Percentiles rank a stretch among this genome's conserved stretches.
phyloP scores from a whole-genome alignment of 2,329 filamentous ascomycete genomes.

The Ophiostoma ips region DNA sequence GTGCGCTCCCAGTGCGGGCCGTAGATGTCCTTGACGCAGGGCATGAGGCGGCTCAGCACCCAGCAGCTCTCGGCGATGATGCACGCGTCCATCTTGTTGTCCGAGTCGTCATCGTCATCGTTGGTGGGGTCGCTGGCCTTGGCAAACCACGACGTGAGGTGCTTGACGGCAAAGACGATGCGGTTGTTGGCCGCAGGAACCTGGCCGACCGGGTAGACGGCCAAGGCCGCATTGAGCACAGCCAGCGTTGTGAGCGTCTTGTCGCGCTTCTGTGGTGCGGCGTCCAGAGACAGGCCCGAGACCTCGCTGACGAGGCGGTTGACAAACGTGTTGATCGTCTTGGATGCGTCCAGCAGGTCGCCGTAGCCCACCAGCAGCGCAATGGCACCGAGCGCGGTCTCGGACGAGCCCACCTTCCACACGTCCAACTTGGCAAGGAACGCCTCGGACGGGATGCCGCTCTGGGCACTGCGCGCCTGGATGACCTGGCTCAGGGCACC shows the following conservation, averaged over 20 bases:
- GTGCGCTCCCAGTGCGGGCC: constrained; percentile 71
- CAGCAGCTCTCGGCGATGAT: constrained; percentile 40
- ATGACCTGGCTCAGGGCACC: constrained; percentile 38
- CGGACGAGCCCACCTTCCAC: constrained; percentile 28
- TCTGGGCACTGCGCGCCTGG: constrained; percentile 24
- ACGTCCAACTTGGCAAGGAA: constrained; percentile 22
- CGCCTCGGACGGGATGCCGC: constrained; percentile 9
- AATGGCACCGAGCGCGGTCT: constrained; percentile 33
- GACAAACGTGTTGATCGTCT: constrained; percentile 36
- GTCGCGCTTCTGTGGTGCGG: constrained; percentile 20
- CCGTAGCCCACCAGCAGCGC: constrained; percentile 40
- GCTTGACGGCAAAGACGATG: constrained; percentile 68
- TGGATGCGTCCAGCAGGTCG: constrained; percentile 34
- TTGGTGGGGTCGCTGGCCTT: too few species aligned
- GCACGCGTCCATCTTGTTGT: constrained; percentile 17
- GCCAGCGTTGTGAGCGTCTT: constrained; percentile 36
- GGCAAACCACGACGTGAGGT: constrained; percentile 55
- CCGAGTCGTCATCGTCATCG: background rate
- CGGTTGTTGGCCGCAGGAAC: constrained; percentile 51
- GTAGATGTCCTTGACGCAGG: constrained; percentile 67
- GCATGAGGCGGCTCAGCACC: constrained; percentile 48
- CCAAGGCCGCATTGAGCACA: constrained; percentile 38
- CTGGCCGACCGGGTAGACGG: constrained; percentile 36
- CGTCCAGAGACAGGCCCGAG: constrained; percentile 28
- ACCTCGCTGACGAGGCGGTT: constrained; percentile 48